Percentiles rank a stretch among this genome's conserved stretches.
Conservation (phyloP, 306 rosid genomes). For the Pyrus betulifolia region DNA sequence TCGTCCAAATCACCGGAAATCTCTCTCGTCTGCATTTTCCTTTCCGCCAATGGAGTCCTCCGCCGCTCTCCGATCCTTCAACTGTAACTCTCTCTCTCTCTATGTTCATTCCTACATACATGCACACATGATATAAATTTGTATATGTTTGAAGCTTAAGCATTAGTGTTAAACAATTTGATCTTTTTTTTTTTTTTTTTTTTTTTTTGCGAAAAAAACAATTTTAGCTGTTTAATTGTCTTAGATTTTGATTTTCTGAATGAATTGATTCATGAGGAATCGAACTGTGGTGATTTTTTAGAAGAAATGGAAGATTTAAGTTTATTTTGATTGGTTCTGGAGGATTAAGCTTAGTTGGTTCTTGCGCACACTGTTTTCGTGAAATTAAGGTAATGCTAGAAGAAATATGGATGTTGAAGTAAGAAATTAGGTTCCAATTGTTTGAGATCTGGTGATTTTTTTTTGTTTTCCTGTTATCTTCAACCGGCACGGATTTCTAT, state of each 20-base stretch:
- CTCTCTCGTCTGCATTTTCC: slow-evolving; percentile 5
- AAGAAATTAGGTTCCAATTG: background rate
- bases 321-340: background rate
- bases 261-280: background rate
- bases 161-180: background rate
- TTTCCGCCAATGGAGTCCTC: slow-evolving; percentile 60
- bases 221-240: background rate
- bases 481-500: background rate
- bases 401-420: background rate
- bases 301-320: background rate
- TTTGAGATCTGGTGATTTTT: slow-evolving; percentile 6
- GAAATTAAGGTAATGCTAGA: background rate
- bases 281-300: background rate
- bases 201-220: too few species aligned
- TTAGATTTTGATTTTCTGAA: background rate
- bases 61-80: slow-evolving; percentile 58
- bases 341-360: background rate
- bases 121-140: background rate
- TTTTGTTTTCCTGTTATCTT: background rate
- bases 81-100: slow-evolving; percentile 43
- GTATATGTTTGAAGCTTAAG: background rate
- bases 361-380: background rate
- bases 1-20: background rate
- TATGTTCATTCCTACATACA: background rate
- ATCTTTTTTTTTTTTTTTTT: background rate